A percentile compares a stretch with the other conserved stretches of the same genome.
Conservation (phyloP, 768 basidiomycete species). For the Lactarius sanguifluus region DNA sequence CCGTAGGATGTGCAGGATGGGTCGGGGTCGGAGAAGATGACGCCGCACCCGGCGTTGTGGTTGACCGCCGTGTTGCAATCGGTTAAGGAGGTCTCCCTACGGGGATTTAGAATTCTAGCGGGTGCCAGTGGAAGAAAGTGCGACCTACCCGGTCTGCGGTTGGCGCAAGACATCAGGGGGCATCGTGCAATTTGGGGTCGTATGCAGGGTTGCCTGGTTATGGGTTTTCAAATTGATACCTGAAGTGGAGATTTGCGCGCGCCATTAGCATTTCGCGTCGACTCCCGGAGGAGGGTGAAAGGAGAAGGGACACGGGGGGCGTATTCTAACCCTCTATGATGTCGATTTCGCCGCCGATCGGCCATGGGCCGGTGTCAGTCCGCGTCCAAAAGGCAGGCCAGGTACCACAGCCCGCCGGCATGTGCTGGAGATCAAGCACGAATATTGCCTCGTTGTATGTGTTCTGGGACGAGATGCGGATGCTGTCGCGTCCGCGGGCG, state of each 20-base stretch:
- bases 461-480: slow-evolving; percentile 49
- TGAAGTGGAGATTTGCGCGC: slow-evolving; percentile 1
- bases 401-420: slow-evolving; percentile 57
- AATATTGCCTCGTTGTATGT: slow-evolving; percentile 48
- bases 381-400: slow-evolving; percentile 68
- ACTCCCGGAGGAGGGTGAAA: background rate
- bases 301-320: too few species aligned
- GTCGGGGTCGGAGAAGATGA: background rate
- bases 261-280: background rate
- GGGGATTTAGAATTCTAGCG: background rate
- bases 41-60: background rate
- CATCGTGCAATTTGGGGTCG: slow-evolving; percentile 50
- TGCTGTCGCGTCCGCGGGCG: slow-evolving; percentile 55
- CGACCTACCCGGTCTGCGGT: background rate
- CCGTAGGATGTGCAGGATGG: slow-evolving; percentile 42
- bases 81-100: background rate
- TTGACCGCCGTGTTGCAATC: background rate
- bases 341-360: slow-evolving; percentile 51
- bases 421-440: slow-evolving; percentile 54
- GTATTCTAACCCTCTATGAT: slow-evolving; percentile 52
- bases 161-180: slow-evolving; percentile 23
- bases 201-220: slow-evolving; percentile 59
- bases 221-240: slow-evolving; percentile 48
- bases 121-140: background rate
- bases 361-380: slow-evolving; percentile 41